Conservation (phyloP, 208 protist genomes). For the Acanthamoeba polyphaga region DNA sequence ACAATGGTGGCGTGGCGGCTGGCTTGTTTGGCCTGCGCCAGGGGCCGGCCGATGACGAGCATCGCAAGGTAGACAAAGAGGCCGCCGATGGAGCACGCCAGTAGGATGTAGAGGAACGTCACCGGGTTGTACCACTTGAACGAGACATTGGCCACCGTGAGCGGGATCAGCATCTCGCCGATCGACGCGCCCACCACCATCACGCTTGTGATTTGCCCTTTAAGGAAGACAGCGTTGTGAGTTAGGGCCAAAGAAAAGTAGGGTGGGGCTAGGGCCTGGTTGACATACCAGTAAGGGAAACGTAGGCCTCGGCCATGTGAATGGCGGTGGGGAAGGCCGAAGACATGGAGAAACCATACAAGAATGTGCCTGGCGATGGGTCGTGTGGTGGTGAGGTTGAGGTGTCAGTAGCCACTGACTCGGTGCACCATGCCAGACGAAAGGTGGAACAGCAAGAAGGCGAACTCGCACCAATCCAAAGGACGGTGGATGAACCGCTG, state of each 20-base stretch:
- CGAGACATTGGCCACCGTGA: slow-evolving; percentile 53
- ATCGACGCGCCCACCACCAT: slow-evolving; percentile 63
- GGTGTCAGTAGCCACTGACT: neutral
- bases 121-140: slow-evolving; percentile 19
- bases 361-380: neutral
- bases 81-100: neutral
- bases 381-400: neutral
- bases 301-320: slow-evolving; percentile 49
- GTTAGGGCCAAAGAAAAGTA: no score
- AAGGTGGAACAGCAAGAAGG: neutral
- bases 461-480: slow-evolving; percentile 10
- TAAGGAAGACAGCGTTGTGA: neutral
- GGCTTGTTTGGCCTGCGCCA: neutral
- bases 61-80: neutral
- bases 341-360: slow-evolving; percentile 64
- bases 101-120: slow-evolving; percentile 41
- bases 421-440: slow-evolving; percentile 16
- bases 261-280: no score
- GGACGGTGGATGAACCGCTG: neutral
- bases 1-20: neutral
- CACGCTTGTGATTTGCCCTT: slow-evolving; percentile 45
- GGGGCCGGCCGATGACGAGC: neutral
- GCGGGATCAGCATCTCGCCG: slow-evolving; percentile 68
- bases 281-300: slow-evolving; percentile 43
- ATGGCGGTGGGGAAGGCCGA: slow-evolving; percentile 61